These are phyloP conservation scores for Candida pseudoviswanathii DNA, from an alignment of 1,139 yeast genomes.

Conservation along the genomic window DNA sequence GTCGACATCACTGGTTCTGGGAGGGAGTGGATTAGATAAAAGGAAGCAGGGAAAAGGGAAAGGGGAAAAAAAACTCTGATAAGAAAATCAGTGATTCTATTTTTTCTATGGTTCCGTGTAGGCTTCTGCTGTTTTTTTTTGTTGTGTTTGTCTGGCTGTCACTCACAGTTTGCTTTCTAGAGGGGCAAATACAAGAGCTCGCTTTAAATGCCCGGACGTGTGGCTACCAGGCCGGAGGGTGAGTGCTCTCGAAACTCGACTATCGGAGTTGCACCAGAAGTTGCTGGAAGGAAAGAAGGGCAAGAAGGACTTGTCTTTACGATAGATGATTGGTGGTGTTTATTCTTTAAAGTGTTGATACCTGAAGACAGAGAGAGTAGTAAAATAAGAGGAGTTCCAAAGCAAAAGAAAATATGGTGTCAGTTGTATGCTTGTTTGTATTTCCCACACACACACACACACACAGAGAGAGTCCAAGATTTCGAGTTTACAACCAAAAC, in stretches of 20 bases:
- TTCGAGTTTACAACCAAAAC: not conserved
- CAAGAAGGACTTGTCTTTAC: too few relatives aligned
- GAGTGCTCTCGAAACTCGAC: too few relatives aligned
- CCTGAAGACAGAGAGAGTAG: too few relatives aligned
- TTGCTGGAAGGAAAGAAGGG: too few relatives aligned
- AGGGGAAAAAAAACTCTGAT: constrained; percentile 2
- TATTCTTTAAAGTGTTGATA: not conserved
- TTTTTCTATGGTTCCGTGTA: not conserved
- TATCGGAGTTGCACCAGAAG: too few relatives aligned
- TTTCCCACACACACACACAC: too few relatives aligned
- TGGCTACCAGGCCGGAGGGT: not conserved
- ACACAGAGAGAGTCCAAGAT: too few relatives aligned
- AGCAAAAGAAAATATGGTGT: not conserved
- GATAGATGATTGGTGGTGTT: not conserved
- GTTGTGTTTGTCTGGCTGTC: not conserved
- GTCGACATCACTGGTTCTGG: constrained; percentile 15
- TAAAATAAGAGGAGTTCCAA: too few relatives aligned
- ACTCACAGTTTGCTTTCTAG: not conserved
- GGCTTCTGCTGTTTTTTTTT: not conserved
- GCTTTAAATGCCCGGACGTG: not conserved
- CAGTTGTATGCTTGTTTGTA: not conserved
- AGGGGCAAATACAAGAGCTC: constrained; percentile 3
- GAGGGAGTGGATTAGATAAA: constrained; percentile 1
- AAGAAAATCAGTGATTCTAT: constrained; percentile 1
- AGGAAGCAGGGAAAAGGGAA: not conserved